Conservation (phyloP, 2,329 filamentous ascomycete species). For the Tolypocladium paradoxum region DNA sequence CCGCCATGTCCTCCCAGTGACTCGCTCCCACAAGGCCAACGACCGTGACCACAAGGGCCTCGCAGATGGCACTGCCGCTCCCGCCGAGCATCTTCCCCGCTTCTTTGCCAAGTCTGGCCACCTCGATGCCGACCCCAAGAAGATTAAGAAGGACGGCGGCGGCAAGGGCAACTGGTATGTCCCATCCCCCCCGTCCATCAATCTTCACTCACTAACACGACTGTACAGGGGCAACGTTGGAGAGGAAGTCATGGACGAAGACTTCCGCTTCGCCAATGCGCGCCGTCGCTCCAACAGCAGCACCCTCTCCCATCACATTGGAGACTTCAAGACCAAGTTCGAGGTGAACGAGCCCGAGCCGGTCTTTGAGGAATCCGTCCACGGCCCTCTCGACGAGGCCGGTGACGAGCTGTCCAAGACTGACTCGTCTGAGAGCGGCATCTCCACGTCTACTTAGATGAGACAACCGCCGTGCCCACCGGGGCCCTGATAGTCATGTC, state of each 20-base stretch:
- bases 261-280: conserved; percentile 73
- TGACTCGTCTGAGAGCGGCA: conserved; percentile 48
- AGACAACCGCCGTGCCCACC: conserved; percentile 25
- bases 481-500: conserved; percentile 11
- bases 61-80: conserved; percentile 59
- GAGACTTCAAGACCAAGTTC: conserved; percentile 93
- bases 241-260: conserved; percentile 73
- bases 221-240: conserved; percentile 64
- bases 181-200: neutral
- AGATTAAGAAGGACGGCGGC: conserved; percentile 92
- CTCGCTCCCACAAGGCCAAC: conserved; percentile 92
- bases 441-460: conserved; percentile 40
- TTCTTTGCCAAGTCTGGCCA: conserved; percentile 88
- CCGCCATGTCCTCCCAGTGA: conserved; percentile 51
- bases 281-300: conserved; percentile 91
- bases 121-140: conserved; percentile 73
- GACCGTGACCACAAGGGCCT: conserved; percentile 80
- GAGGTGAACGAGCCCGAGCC: conserved; percentile 82
- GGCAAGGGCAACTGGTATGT: conserved; percentile 90
- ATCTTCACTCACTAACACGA: neutral
- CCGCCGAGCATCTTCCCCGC: conserved; percentile 69
- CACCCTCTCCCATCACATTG: conserved; percentile 56
- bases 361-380: conserved; percentile 79
- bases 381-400: conserved; percentile 52
- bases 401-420: conserved; percentile 43